Base-by-base conservation (phyloP, 345 rosid genomes). In the Balakata baccata region DNA sequence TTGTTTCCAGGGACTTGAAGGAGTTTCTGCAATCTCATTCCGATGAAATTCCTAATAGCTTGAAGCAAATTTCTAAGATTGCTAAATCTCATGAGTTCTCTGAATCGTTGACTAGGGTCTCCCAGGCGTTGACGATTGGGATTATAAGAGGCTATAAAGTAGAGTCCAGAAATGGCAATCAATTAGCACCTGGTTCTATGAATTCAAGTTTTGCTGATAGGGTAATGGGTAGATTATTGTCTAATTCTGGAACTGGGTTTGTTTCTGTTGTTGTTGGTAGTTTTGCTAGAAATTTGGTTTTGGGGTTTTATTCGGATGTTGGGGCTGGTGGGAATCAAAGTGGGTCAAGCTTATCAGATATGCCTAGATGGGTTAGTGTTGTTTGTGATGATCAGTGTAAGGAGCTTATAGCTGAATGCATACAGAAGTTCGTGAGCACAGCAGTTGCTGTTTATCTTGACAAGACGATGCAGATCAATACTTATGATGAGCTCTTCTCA, bases 401-500 rank as follows among this genome's bases (percentile, higher is more conserved):
- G 82, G 95, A 86, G 79, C 87, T 91, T 58, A 75, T 93, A 59
- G 89, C 92, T 60, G 90, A 91, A 72, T 91, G 94, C 63, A 88
- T 93, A 51, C 86, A 93, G 81, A 89, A 85, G 78, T 93, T 96
- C 75, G 97, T 92, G 70, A 85, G 92, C 71, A 84, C 97, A 0
- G 95, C 97, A 2, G 78, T 96, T 34, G 81, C 89, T 5, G 91
- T 93, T 53, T 96, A 91, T 79, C 93, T 96, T n/a, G 97, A 93
- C 74, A 96, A 93, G 85, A 93, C 98, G 0, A 81, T 89, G 87
- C 68, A 87, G 2, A 87, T 96, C 81, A 96, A 96, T 78, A 72
- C 88, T 59, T 96, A 88, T 53, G 95, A 93, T 68, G 92, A 91
- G 47, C 66, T 96, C 72, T 93, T 96, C 74, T 38, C 90, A 6